Base-by-base conservation (phyloP, 2,329 filamentous ascomycete species). In the Fusarium subtropicale region DNA sequence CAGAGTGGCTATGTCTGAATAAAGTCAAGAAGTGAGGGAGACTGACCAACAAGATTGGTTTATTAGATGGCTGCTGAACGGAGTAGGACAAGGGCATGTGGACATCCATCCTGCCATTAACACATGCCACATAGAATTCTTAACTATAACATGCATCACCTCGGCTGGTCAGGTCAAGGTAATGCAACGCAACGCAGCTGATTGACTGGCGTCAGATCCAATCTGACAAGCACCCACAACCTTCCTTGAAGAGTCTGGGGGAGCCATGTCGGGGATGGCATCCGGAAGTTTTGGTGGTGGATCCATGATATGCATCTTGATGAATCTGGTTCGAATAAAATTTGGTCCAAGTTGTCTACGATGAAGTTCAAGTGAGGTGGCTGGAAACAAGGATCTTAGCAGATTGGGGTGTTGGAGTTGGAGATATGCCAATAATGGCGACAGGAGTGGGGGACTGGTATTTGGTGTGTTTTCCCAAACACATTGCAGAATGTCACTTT, bases 201-300 rank as follows among this genome's bases (percentile, higher is more conserved):
- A 56, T 61, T 56, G 45, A 66, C 53, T 38, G 59, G 46, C 53
- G 42, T 57, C 39, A 62, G 60, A 60, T 68, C 54, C 55, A 62
- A 72, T 67, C 64, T 56, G 47, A 60, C 60, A 69, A 52, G 56
- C 68, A 66, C 47, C 60, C 60, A 65, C 54, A 61, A 47, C 42
- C 66, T 61, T 52, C 48, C 47, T 67, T 56, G 22, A 36, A 55
- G 45, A 62, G 46, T 59, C 57, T 41, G 69, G 69, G 68, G 68
- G 61, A 53, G 42, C 42, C 36, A 46, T 45, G 38, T 52, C 54
- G 57, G 58, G 60, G 48, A 56, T 64, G 52, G 53, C 45, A 56
- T 64, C 50, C 54, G 58, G 63, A 34, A 31, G 53, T n/a, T 45
- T 44, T 26, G 26, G 38, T 24, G 41, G 62, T 56, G 66, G 66